Conservation (phyloP, 1,284 basidiomycete genomes). For the Irpex sp. region DNA sequence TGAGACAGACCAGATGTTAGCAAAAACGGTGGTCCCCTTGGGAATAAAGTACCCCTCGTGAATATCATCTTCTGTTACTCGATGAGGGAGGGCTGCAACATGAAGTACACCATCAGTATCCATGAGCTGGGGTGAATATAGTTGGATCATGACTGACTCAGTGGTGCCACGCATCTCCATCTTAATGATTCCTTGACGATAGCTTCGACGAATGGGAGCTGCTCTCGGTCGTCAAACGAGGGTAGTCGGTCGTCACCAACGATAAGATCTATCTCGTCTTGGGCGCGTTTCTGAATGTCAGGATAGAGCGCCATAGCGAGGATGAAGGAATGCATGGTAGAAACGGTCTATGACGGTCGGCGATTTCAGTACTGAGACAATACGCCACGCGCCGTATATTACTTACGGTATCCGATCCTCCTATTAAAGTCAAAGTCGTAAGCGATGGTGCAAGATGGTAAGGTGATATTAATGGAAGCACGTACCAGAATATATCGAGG, state of each 20-base stretch:
- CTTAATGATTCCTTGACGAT: conserved; percentile 40
- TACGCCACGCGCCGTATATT: neutral
- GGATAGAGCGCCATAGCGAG: conserved; percentile 39
- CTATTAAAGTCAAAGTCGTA: neutral
- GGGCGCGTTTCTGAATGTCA: conserved; percentile 36
- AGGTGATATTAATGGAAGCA: neutral
- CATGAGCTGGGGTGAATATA: neutral
- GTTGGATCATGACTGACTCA: conserved; percentile 18
- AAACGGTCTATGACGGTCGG: conserved; percentile 23
- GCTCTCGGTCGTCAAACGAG: conserved; percentile 34
- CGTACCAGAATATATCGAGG: conserved; percentile 3
- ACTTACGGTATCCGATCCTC: conserved; percentile 10
- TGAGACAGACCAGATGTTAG: conserved; percentile 11
- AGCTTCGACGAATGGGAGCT: conserved; percentile 40
- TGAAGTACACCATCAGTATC: neutral
- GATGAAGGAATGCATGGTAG: conserved; percentile 24
- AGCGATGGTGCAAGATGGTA: neutral
- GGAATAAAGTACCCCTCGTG: conserved; percentile 31
- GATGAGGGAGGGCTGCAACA: conserved; percentile 26
- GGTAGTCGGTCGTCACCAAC: conserved; percentile 38
- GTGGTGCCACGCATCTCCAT: conserved; percentile 38
- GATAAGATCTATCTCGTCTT: conserved; percentile 38
- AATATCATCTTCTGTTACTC: conserved; percentile 27
- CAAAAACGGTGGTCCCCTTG: conserved; percentile 28
- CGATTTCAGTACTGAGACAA: neutral